Base-by-base conservation (phyloP, 2,329 filamentous ascomycete species). In the Hymenoscyphus occultus region DNA sequence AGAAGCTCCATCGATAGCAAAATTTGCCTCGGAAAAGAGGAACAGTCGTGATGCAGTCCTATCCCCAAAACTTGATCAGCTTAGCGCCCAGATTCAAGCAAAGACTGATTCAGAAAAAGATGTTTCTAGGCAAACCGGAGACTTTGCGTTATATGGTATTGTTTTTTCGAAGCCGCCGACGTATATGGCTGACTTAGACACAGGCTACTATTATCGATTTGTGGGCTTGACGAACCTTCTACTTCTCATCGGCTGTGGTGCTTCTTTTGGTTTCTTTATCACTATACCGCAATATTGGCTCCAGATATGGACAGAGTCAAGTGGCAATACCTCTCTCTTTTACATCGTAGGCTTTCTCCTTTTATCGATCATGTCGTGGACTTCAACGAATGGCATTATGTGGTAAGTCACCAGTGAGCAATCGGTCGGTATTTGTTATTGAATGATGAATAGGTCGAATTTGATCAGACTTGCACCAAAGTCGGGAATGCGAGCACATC, bases 291-390 rank as follows among this genome's bases (percentile, higher is more conserved):
- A 68, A 39, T 68, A 68, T 56, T 68, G 66, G 66, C 64, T 68
- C n/a, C 51, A 66, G 40, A 22, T 64, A 13, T 68, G 66, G 67
- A 68, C 66, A 9, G 61, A 64, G 22, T 58, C 60, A 1, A 31
- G n/a, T 28, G 64, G 39, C 1, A 65, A 64, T 1, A 60, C 71
- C 28, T 70, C 73, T 0, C 19, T 65, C 13, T 72, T 78, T 16
- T 81, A 78, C 39, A 74, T 76, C 5, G n/a, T 54, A 2, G 79
- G 78, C 0, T 81, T 78, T 51, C 56, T 78, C 0, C 14, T 74
- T 1, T 59, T 80, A 4, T 68, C 77, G 1, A 16, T 77, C 1
- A 65, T 79, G 4, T 74, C 79, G 0, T 79, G 78, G 75, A 14
- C 71, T 1, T 72, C 74, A 1, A 80, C 80, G 0, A 79, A 72